Evolutionary conservation across 345 rosid species (phyloP), one percentile per base, ranked within the genome.

Genomic region (Rhizophora mangle): DNA sequence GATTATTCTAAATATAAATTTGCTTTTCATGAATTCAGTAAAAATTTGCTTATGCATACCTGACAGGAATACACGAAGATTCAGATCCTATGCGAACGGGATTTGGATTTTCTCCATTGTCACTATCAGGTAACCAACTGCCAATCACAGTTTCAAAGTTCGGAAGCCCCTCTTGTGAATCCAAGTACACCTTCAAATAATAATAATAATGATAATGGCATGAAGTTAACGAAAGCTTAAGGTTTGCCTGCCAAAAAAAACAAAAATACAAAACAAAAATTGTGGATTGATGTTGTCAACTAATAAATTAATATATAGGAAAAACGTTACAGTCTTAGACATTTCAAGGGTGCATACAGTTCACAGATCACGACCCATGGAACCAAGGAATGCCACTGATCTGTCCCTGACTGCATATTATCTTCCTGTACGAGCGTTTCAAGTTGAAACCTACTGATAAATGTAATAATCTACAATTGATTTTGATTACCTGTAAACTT

Each of bases 71-170:
- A 26, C 72, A 69, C 3, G 82, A 79, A 0, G 85, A 70, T 51
- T 78, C 80, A 22, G 82, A 72, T 66, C 56, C 77, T 39, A 70
- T 27, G 27, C 60, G 63, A 61, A 57, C 52, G 5, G 71, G 56
- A 31, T 64, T 72, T 31, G 62, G 75, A 71, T 76, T 67, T 19
- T 75, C 67, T 51, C 76, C 82, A 51, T 67, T 70, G 2, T 76
- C 82, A 60, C 64, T 73, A 1, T 76, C 78, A 6, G 78, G 80
- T 67, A 82, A 64, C 82, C 82, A 82, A 60, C 71, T 65, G 7
- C 63, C 70, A n/a, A 75, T 59, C 8, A 78, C 82, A 34, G 64
- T 75, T 36, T 64, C 82, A 16, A 81, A 74, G 39, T 57, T 71
- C 10, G 76, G 73, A 15, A 77, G 53, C 6, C 69, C 83, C 46